phyloP scores from a whole-genome alignment of 805 yeast genomes.

The Nakazawaea wyomingensis region DNA sequence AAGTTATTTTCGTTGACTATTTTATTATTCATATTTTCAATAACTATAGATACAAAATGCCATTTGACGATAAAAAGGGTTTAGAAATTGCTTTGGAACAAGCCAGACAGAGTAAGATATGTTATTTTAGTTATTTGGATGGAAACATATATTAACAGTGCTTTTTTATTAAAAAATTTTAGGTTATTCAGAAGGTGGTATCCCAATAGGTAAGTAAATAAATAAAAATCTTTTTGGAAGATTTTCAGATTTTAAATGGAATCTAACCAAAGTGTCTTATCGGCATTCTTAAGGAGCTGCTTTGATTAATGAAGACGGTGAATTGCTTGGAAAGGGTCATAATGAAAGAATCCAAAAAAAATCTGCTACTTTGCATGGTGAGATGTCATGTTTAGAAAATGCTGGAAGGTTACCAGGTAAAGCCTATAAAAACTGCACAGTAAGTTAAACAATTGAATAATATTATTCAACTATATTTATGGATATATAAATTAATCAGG shows the following conservation, averaged over 20 bases:
- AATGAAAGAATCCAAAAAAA: slow-evolving; percentile 83
- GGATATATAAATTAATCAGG: no score
- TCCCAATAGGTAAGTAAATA: slow-evolving; percentile 68
- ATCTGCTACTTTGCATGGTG: slow-evolving; percentile 88
- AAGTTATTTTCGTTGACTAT: no score
- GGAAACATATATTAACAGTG: no score
- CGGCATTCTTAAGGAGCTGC: no score
- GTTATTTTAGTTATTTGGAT: no score
- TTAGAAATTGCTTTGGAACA: slow-evolving; percentile 67
- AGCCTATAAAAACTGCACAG: slow-evolving; percentile 75
- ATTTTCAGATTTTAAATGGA: no score
- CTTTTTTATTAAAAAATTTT: slow-evolving; percentile 3
- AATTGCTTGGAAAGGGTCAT: slow-evolving; percentile 82
- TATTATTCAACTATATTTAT: no score
- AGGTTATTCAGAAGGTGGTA: slow-evolving; percentile 83
- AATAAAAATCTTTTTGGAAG: no score
- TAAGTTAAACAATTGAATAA: slow-evolving; percentile 17
- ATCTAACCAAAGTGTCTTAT: not conserved
- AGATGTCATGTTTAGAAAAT: slow-evolving; percentile 80
- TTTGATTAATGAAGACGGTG: slow-evolving; percentile 68
- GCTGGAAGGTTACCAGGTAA: slow-evolving; percentile 85
- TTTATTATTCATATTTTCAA: no score
- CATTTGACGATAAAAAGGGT: slow-evolving; percentile 62
- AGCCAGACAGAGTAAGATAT: slow-evolving; percentile 49
- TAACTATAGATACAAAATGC: no score